phyloP scores from a whole-genome alignment of 176 grass and related monocot species.

The Otatea glauca region DNA sequence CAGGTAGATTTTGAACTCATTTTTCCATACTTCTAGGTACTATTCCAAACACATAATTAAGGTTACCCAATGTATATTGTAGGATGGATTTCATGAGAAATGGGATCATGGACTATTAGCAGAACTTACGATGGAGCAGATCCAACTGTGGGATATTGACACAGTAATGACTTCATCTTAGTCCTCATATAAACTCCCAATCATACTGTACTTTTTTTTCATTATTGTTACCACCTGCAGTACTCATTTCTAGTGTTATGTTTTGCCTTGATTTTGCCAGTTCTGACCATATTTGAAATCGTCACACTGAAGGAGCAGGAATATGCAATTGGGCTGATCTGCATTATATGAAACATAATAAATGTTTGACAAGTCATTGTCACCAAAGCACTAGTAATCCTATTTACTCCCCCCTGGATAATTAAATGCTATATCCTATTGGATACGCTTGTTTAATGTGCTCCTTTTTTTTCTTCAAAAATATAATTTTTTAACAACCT shows the following conservation, averaged over 20 bases:
- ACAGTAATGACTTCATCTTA: slow-evolving; percentile 54
- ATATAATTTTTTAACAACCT: background rate
- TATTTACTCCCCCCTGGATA: background rate
- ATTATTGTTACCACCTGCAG: background rate
- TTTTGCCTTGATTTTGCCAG: background rate
- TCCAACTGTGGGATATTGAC: slow-evolving; percentile 71
- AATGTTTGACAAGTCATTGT: background rate
- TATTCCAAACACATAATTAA: background rate
- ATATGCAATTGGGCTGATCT: background rate
- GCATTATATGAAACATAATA: slow-evolving; percentile 2
- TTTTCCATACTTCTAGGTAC: background rate
- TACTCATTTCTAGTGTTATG: background rate
- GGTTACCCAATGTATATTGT: background rate
- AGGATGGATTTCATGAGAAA: slow-evolving; percentile 89
- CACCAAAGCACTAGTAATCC: background rate
- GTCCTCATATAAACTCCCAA: background rate
- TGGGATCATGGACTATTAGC: slow-evolving; percentile 79
- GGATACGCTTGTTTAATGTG: background rate
- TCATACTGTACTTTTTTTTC: background rate
- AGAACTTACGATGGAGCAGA: slow-evolving; percentile 52
- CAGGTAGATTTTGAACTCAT: slow-evolving; percentile 55
- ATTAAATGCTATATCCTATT: background rate
- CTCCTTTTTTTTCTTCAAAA: background rate
- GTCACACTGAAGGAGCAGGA: background rate
- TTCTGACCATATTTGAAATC: background rate